phyloP scores from a whole-genome alignment of 2,329 filamentous ascomycete genomes.

The Aspergillus persii region DNA sequence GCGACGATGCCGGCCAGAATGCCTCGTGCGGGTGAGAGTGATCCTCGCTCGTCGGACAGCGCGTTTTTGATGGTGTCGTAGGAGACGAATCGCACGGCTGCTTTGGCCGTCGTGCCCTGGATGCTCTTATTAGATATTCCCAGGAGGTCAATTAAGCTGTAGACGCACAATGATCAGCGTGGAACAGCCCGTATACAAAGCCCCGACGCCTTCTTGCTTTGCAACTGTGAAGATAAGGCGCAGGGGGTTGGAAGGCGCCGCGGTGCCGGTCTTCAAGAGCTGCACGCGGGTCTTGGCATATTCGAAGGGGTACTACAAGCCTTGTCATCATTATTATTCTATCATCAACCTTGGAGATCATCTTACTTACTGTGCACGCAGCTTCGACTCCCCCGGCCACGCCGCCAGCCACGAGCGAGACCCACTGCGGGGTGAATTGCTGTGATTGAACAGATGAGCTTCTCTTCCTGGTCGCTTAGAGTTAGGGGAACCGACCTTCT shows the following conservation, averaged over 20 bases:
- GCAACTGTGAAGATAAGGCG: constrained; percentile 55
- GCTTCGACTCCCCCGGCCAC: constrained; percentile 56
- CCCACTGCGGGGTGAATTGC: constrained; percentile 30
- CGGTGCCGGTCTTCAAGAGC: constrained; percentile 51
- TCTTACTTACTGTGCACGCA: constrained; percentile 43
- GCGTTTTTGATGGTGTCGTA: constrained; percentile 64
- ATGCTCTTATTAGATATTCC: neutral
- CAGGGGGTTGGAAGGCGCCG: constrained; percentile 57
- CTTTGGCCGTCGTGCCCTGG: constrained; percentile 60
- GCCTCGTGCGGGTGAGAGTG: constrained; percentile 55
- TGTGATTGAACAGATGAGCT: neutral
- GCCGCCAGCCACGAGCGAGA: constrained; percentile 53
- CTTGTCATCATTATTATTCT: neutral
- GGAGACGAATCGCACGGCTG: constrained; percentile 63
- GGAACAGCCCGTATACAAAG: constrained; percentile 63
- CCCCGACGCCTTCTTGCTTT: constrained; percentile 54
- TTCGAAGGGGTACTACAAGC: constrained; percentile 59
- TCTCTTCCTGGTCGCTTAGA: too few species aligned
- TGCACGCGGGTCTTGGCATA: constrained; percentile 61
- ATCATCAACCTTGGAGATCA: neutral
- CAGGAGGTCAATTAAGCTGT: neutral
- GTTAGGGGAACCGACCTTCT: too few species aligned
- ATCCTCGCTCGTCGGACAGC: constrained; percentile 53
- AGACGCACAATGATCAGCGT: constrained; percentile 50
- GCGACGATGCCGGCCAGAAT: constrained; percentile 64